Evolutionary conservation across 108 stramenopile genomes (phyloP), one percentile per base, ranked within the genome.

Genomic region (Fragilaria crotonensis): DNA sequence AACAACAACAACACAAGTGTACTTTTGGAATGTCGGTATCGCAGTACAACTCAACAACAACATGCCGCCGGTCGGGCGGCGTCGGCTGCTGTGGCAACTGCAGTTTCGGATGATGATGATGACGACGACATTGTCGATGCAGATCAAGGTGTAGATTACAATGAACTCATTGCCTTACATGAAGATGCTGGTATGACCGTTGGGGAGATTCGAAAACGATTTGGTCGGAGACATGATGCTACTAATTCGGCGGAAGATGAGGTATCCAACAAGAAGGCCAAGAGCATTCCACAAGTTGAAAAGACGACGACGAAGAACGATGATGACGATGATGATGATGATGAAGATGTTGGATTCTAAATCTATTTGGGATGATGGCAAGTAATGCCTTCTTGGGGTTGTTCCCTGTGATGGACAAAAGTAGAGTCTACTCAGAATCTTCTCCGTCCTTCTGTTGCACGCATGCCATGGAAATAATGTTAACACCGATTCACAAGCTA

Each of bases 111-210:
- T 23, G 32, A 33, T 9, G 59, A 60, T 21, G 67, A 60, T 19
- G 57, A 48, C 5, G 64, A 57, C 7, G 66, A 52, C 25, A 20
- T 32, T 20, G 59, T 58, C 18, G 67, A 68, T 18, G 67, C 59
- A 4, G 67, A 68, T 30, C 56, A 68, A 52, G 67, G 46, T 25
- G 59, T 68, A 21, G 67, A 60, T 54, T 68, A 68, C 52, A 33
- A 68, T 54, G 67, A 68, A 46, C 52, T 68, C 27, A 60, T 68
- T 60, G 67, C 67, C 1, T 50, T 68, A 21, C 67, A 68, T 45
- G 41, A 68, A 45, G 67, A 68, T 47, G 67, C 67, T 28, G 67
- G 67, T 26, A 44, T 68, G 59, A 47, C 26, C 33, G 51, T 68
- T 7, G 59, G 45, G 9, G 67, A 68, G 18, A 21, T 69, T 7